A percentile compares a stretch with the other conserved stretches of the same genome.
These are phyloP conservation scores for Trichoderma harzianum DNA, from an alignment of 2,329 filamentous ascomycete genomes.

Conservation along the genomic window DNA sequence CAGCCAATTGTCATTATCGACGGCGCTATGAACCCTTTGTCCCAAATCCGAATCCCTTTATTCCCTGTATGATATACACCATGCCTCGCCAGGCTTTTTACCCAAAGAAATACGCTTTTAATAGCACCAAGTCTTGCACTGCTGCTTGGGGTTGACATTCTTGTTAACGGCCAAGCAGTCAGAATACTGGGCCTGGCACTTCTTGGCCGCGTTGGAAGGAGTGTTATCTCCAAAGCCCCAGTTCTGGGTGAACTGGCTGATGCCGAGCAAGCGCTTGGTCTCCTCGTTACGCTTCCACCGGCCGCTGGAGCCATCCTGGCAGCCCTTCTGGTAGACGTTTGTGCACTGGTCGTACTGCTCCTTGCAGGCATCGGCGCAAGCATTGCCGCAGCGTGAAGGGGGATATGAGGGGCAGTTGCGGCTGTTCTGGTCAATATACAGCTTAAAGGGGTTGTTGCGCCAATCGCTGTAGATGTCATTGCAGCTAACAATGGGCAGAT, in stretches of 20 bases:
- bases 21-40: not conserved
- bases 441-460: slow-evolving; percentile 46
- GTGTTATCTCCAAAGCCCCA: slow-evolving; percentile 32
- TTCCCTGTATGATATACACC: not conserved
- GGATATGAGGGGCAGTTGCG: slow-evolving; percentile 44
- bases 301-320: slow-evolving; percentile 35
- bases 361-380: slow-evolving; percentile 52
- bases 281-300: slow-evolving; percentile 27
- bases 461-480: slow-evolving; percentile 48
- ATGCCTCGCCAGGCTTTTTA: not conserved
- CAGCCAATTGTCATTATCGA: not conserved
- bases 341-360: slow-evolving; percentile 49
- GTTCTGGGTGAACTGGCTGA: slow-evolving; percentile 13
- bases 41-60: not conserved
- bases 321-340: slow-evolving; percentile 48
- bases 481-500: slow-evolving; percentile 52
- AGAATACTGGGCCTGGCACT: slow-evolving; percentile 48
- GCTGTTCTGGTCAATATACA: slow-evolving; percentile 46
- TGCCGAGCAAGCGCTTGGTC: slow-evolving; percentile 20
- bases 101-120: slow-evolving; percentile 15
- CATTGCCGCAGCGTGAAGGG: slow-evolving; percentile 35
- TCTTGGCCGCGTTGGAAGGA: slow-evolving; percentile 33
- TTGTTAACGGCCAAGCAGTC: slow-evolving; percentile 47
- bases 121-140: slow-evolving; percentile 40
- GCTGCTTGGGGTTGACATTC: slow-evolving; percentile 33